Base-by-base conservation (phyloP, 2,329 filamentous ascomycete species). In the Epichloe typhina region DNA sequence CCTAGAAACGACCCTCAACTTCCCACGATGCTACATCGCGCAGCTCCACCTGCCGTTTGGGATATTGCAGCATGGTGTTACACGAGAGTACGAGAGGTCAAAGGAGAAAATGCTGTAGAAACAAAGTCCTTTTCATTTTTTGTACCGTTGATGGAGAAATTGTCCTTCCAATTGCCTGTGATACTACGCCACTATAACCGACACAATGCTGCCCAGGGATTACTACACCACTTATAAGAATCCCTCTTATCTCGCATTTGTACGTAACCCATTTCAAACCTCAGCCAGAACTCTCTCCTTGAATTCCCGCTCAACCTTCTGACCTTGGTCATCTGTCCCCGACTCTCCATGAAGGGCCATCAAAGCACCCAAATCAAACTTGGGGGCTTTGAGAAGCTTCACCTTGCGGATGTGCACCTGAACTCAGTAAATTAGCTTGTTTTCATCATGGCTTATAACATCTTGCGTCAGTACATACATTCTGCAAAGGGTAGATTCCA, bases 351-450 rank as follows among this genome's bases (percentile, higher is more conserved):
- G 93, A 66, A 98, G 85, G 72, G 86, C 86, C 73, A 98, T 85
- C 63, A 98, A 83, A 64, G 88, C 86, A 74, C 93, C 93, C 61
- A 98, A 86, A 70, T 98, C 93, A 79, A 98, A 97, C 82, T 98
- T 98, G 69, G 93, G 93, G 61, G 84, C 74, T 85, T 98, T 98
- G 64, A 98, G 80, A 64, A 98, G 87, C 85, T 98, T 98, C 69
- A 98, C 91, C 84, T 98, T 98, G 76, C 93, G 90, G 75, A 98
- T 95, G 81, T 98, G 93, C 68, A 97, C 90, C 90, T 97, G 57
- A 39, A 48, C 21, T n/a, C 33, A 8, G 1, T 2, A 23, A 3
- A 39, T 49, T 36, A 48, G 51, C 17, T 37, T 13, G 7, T 5
- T 5, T n/a, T 23, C 17, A 5, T 23, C 17, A 5, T 43, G 3